Conservation (phyloP, 2,329 filamentous ascomycete genomes). For the Stagonosporopsis cucurbitacearum region DNA sequence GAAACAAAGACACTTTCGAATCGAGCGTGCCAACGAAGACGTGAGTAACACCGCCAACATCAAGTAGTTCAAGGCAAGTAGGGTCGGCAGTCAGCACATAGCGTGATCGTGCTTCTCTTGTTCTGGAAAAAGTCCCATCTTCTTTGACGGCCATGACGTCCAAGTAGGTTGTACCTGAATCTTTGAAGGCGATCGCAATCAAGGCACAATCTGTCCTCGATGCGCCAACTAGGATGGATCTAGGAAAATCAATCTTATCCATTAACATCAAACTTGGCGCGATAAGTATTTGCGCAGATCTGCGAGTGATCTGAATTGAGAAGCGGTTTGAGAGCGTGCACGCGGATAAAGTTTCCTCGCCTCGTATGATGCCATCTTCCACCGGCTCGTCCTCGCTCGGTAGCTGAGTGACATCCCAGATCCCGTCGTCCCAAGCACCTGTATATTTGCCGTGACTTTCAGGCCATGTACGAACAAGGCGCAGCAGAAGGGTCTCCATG, state of each 20-base stretch:
- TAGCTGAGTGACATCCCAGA: constrained; percentile 36
- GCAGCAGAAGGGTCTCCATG: constrained; percentile 38
- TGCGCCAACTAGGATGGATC: constrained; percentile 31
- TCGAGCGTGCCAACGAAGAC: constrained; percentile 41
- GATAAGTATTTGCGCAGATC: constrained; percentile 33
- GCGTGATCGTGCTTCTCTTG: constrained; percentile 9
- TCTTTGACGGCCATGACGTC: constrained; percentile 27
- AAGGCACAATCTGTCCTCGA: constrained; percentile 24
- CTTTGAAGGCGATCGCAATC: constrained; percentile 30
- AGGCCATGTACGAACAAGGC: constrained; percentile 31
- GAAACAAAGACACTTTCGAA: constrained; percentile 33
- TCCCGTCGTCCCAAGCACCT: constrained; percentile 33
- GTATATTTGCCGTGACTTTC: constrained; percentile 26
- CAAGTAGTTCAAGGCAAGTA: constrained; percentile 44
- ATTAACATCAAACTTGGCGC: constrained; percentile 24
- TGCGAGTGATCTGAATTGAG: constrained; percentile 42
- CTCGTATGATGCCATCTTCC: constrained; percentile 36
- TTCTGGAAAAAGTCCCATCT: constrained; percentile 24
- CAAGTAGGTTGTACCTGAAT: constrained; percentile 29
- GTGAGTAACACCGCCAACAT: constrained; percentile 23
- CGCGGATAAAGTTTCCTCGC: constrained; percentile 42
- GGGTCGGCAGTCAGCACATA: constrained; percentile 35
- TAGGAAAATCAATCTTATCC: constrained; percentile 26
- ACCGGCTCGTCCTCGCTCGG: constrained; percentile 27
- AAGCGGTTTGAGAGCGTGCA: constrained; percentile 28